Evolutionary conservation across 2,329 filamentous ascomycete species (phyloP), one percentile per base, ranked within the genome.

Genomic region (Pseudocercospora vitis): DNA sequence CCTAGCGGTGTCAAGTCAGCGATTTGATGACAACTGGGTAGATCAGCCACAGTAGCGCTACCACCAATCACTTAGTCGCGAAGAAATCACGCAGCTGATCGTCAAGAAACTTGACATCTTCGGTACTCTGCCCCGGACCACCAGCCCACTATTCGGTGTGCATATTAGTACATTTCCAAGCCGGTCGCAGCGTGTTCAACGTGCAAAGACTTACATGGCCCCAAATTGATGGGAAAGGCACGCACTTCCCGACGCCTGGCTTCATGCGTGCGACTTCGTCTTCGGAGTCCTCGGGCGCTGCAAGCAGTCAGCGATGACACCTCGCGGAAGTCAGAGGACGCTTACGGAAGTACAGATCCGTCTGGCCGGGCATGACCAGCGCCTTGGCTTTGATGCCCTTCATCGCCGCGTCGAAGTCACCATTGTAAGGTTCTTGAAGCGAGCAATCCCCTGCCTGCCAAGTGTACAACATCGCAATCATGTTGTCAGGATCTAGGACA

Each of bases 401-500:
- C 81, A 92, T 78, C 0, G 86, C 83, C 1, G 66, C 66, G n/a
- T 63, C 52, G 39, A 71, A 70, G 48, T 68, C 63, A 19, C 66
- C 59, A 54, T 85, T 79, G 59, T 88, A 91, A 2, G 82, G 84
- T 50, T 83, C 77, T 64, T 90, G 86, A 4, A 80, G 71, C 3
- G 86, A 88, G 46, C 83, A 80, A 63, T 92, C 87, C 1, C 80
- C 88, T 4, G 81, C 78, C 68, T 92, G 88, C 89, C 89, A 94
- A 0, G 87, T 91, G 28, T 86, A 80, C 3, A 90, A 73, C 88
- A 91, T 90, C 1, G 80, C 79, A 0, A 91, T 74, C 66, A 91
- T 75, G 57, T 91, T 89, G 61, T 89, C 86, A 0, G 88, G 87
- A 60, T 90, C 85, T 70, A 39, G n/a, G 12, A 11, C 11, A 19